Evolutionary conservation across 2,329 filamentous ascomycete species (phyloP).

Genomic region (Colletotrichum sp.): DNA sequence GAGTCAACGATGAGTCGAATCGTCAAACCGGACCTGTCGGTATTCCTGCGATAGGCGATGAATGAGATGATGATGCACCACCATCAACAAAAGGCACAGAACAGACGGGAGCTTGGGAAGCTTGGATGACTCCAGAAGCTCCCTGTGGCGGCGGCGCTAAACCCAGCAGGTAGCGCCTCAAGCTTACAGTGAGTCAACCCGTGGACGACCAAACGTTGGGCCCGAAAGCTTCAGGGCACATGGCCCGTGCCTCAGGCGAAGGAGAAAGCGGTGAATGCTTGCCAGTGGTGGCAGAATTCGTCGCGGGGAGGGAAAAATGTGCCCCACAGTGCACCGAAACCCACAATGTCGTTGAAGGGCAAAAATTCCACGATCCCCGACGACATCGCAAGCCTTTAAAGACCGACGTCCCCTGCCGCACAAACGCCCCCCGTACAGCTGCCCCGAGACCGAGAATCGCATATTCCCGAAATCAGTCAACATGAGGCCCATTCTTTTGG

Average conservation of each 20-base stretch:
- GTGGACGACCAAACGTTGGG: background rate
- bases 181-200: background rate
- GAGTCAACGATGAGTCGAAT: conserved; percentile 15
- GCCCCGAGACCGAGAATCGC: conserved; percentile 22
- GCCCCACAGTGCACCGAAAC: conserved; percentile 23
- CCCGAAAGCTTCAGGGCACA: background rate
- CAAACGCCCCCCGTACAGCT: conserved; percentile 10
- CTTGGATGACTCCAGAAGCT: conserved; percentile 1
- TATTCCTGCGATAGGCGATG: background rate
- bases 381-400: conserved; percentile 20
- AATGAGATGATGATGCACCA: background rate
- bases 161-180: background rate
- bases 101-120: background rate
- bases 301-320: conserved; percentile 17
- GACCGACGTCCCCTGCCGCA: conserved; percentile 23
- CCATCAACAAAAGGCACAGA: background rate
- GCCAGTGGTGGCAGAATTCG: conserved; percentile 17
- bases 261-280: conserved; percentile 15
- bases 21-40: background rate
- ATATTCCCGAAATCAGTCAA: conserved; percentile 42
- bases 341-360: conserved; percentile 22
- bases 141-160: background rate
- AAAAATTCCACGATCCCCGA: conserved; percentile 23
- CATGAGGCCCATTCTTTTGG: conserved; percentile 96
- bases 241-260: conserved; percentile 11